Evolutionary conservation across 2,329 filamentous ascomycete genomes (phyloP).

Genomic region (Orbilia javanica): DNA sequence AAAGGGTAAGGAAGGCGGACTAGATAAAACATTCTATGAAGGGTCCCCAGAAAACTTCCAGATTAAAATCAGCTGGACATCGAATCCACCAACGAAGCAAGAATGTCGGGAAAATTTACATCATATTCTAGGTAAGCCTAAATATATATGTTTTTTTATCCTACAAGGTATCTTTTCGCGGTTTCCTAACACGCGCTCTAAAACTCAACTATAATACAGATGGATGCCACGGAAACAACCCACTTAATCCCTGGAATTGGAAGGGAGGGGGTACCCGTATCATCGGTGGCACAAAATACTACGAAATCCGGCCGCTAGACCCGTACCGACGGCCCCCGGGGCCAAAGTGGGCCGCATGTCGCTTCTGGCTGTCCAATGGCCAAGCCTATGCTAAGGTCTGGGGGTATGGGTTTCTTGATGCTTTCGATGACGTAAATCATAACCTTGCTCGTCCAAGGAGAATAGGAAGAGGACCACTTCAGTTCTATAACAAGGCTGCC

Average conservation of each 20-base stretch:
- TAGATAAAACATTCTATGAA: not conserved
- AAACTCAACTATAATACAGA: not conserved
- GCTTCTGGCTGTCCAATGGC: not conserved
- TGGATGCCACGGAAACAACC: not conserved
- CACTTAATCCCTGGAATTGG: not conserved
- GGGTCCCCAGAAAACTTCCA: constrained; percentile 20
- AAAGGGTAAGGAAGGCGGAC: not conserved
- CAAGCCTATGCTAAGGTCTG: constrained; percentile 21
- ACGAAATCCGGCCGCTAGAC: constrained; percentile 7
- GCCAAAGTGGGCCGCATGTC: not conserved
- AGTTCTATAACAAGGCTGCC: not conserved
- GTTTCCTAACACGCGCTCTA: not conserved
- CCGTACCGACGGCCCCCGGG: not conserved
- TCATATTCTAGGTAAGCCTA: constrained; percentile 12
- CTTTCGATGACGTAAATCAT: constrained; percentile 18
- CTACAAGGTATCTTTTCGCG: not conserved
- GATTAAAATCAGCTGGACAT: not conserved
- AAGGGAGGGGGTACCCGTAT: not conserved
- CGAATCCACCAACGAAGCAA: not conserved
- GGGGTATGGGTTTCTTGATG: constrained; percentile 30
- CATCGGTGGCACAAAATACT: not conserved
- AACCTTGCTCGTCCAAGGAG: not conserved
- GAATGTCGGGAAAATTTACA: constrained; percentile 12
- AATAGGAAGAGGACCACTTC: not conserved
- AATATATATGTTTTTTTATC: no score